These are phyloP conservation scores for Lobosporangium transversale DNA, from an alignment of 192 early-diverging fungal genomes.

Conservation along the genomic window DNA sequence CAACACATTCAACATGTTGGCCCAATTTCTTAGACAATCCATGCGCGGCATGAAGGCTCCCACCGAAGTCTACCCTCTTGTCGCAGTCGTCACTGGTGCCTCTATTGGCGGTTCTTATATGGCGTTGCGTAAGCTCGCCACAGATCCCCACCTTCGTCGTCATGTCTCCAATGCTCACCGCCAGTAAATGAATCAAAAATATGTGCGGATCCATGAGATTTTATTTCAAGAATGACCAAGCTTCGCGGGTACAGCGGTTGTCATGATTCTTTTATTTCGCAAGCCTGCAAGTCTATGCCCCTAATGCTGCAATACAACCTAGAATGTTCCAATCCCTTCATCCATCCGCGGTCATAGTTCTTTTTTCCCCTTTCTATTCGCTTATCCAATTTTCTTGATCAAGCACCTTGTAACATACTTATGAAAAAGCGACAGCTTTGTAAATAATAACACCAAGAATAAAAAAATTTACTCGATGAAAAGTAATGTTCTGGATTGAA, in stretches of 20 bases:
- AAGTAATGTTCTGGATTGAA: too few species aligned
- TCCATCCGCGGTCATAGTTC: background rate
- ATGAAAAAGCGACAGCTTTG: background rate
- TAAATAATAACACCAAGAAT: background rate
- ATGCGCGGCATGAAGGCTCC: slow-evolving; percentile 46
- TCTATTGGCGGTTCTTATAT: slow-evolving; percentile 49
- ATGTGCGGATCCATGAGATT: too few species aligned
- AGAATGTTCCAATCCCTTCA: background rate
- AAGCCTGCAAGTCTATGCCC: too few species aligned
- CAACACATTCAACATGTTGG: slow-evolving; percentile 40
- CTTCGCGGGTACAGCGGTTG: too few species aligned
- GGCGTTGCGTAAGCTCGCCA: slow-evolving; percentile 48
- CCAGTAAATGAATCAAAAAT: slow-evolving; percentile 3
- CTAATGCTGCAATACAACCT: background rate
- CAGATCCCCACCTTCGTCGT: slow-evolving; percentile 45
- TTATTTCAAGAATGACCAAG: too few species aligned
- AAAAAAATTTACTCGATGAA: background rate
- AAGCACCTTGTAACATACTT: slow-evolving; percentile 7
- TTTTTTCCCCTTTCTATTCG: background rate
- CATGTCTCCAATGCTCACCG: slow-evolving; percentile 6
- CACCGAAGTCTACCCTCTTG: slow-evolving; percentile 44
- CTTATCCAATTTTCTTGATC: too few species aligned
- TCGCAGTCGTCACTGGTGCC: slow-evolving; percentile 43
- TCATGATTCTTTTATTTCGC: too few species aligned
- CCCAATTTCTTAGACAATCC: slow-evolving; percentile 25